Conservation (phyloP, 345 rosid species). For the Lepidium didymum region DNA sequence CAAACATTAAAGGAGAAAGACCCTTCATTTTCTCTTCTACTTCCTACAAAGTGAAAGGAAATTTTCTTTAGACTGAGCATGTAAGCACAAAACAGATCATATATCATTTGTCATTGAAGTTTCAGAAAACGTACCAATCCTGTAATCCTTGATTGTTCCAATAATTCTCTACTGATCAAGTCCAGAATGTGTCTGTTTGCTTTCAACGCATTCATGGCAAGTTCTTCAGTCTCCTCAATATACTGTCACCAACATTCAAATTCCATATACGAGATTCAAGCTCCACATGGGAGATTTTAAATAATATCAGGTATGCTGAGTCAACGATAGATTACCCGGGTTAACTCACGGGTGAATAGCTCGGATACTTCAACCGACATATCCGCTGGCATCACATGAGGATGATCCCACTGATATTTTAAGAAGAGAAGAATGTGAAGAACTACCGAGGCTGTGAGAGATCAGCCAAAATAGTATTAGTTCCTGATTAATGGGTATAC, state of each 20-base stretch:
- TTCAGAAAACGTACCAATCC: constrained; percentile 60
- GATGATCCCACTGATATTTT: constrained; percentile 78
- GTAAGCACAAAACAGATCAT: neutral
- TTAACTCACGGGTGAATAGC: constrained; percentile 80
- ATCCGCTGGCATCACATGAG: constrained; percentile 70
- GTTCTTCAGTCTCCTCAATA: constrained; percentile 89
- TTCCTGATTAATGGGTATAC: constrained; percentile 32
- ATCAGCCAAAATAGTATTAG: neutral
- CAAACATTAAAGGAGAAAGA: constrained; percentile 64
- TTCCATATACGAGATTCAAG: constrained; percentile 1
- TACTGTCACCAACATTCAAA: constrained; percentile 51
- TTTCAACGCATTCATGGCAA: constrained; percentile 73
- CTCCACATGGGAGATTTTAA: neutral
- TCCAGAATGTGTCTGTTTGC: constrained; percentile 71
- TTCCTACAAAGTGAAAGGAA: constrained; percentile 45
- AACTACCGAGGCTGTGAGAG: neutral
- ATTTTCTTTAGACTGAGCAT: neutral
- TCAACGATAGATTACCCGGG: constrained; percentile 51
- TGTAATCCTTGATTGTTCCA: constrained; percentile 78
- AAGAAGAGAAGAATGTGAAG: neutral
- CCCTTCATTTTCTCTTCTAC: constrained; percentile 67
- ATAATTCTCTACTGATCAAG: constrained; percentile 53
- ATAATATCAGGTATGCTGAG: neutral
- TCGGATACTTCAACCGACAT: constrained; percentile 94
- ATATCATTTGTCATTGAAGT: neutral